Conservation (phyloP, 2,329 filamentous ascomycete species). For the Alternaria arbusti region DNA sequence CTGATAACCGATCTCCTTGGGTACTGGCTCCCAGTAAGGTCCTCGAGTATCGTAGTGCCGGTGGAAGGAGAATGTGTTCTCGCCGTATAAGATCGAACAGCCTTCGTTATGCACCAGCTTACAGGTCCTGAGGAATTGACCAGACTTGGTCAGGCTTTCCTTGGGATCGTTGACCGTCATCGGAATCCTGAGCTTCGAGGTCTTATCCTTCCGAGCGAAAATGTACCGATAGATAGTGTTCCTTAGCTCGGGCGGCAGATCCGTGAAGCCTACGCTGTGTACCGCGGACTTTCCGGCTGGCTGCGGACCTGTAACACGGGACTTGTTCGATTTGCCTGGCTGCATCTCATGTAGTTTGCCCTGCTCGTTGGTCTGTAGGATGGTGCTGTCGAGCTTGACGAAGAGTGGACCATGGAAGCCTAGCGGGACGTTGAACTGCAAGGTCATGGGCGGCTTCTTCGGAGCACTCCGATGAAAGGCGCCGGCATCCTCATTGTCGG, state of each 20-base stretch:
- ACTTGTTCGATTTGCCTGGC: constrained; percentile 16
- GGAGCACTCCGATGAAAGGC: constrained; percentile 18
- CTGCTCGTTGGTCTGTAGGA: constrained; percentile 22
- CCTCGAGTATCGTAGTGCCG: constrained; percentile 47
- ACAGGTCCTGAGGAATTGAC: constrained; percentile 56
- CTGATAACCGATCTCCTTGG: constrained; percentile 57
- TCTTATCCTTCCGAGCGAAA: constrained; percentile 45
- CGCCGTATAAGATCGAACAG: constrained; percentile 57
- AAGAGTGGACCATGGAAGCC: constrained; percentile 55
- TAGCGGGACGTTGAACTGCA: constrained; percentile 56
- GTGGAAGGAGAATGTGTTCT: constrained; percentile 56
- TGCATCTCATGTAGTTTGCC: constrained; percentile 24
- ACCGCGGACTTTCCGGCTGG: not conserved
- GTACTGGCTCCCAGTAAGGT: constrained; percentile 50
- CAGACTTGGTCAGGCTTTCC: constrained; percentile 49
- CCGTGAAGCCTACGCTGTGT: constrained; percentile 28
- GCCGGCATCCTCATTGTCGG: constrained; percentile 35
- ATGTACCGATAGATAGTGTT: constrained; percentile 56
- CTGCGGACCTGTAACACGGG: not conserved
- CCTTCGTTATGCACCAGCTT: constrained; percentile 54
- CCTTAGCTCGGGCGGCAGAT: constrained; percentile 52
- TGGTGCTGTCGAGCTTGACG: constrained; percentile 48
- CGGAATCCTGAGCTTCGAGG: constrained; percentile 46
- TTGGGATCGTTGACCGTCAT: not conserved
- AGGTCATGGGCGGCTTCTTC: constrained; percentile 39